phyloP scores from a whole-genome alignment of 768 basidiomycete genomes.

The Suillus luteus region DNA sequence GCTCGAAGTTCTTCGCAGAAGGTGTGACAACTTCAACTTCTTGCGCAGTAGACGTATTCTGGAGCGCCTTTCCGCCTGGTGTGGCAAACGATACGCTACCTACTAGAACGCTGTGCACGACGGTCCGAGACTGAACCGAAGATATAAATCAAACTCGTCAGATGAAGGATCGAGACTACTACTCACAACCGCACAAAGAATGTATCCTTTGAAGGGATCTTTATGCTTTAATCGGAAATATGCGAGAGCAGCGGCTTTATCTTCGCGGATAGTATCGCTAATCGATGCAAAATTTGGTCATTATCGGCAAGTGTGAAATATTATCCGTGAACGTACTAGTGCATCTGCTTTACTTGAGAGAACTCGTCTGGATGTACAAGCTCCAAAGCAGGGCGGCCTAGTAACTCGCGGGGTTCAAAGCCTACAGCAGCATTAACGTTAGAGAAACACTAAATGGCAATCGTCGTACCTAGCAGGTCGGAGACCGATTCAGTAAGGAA shows the following conservation, averaged over 20 bases:
- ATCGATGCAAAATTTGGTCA: conserved; percentile 9
- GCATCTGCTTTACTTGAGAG: conserved; percentile 61
- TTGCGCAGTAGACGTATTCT: conserved; percentile 81
- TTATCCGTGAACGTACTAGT: conserved; percentile 53
- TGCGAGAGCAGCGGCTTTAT: conserved; percentile 78
- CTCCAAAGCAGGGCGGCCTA: conserved; percentile 67
- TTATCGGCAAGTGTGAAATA: not conserved
- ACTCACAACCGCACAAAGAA: conserved; percentile 74
- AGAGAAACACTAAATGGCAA: not conserved
- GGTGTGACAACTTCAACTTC: conserved; percentile 78
- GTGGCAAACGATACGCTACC: conserved; percentile 80
- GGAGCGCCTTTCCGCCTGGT: conserved; percentile 72
- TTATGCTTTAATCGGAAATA: conserved; percentile 83
- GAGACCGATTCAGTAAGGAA: conserved; percentile 67
- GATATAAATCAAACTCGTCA: conserved; percentile 10
- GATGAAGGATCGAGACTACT: not conserved
- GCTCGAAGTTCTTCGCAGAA: conserved; percentile 51
- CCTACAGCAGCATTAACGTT: conserved; percentile 42
- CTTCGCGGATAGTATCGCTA: conserved; percentile 74
- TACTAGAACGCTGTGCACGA: conserved; percentile 72
- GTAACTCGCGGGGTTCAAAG: conserved; percentile 71
- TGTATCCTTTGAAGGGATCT: conserved; percentile 73
- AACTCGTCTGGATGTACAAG: conserved; percentile 85
- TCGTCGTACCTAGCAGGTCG: conserved; percentile 57
- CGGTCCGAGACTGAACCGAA: conserved; percentile 53